A percentile compares a stretch with the other conserved stretches of the same genome.
Evolutionary conservation across 2,329 filamentous ascomycete genomes (phyloP).

Genomic region (Aphanoascus verrucosus): DNA sequence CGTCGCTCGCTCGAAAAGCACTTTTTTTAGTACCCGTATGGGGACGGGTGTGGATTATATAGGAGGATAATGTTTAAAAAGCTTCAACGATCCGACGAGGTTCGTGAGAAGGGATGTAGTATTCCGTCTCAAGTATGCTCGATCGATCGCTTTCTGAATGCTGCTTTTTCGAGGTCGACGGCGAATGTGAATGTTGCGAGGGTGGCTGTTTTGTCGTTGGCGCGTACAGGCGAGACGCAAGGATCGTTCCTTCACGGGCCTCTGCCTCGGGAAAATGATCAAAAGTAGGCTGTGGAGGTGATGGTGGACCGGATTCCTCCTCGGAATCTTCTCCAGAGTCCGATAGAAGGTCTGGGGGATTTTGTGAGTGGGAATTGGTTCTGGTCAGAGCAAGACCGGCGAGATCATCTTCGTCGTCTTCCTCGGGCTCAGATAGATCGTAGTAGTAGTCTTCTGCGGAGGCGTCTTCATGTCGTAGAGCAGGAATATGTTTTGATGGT

Average conservation of each 20-base stretch:
- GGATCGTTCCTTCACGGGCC: neutral
- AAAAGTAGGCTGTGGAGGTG: constrained; percentile 48
- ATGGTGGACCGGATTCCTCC: constrained; percentile 62
- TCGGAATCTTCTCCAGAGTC: constrained; percentile 57
- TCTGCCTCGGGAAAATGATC: constrained; percentile 42
- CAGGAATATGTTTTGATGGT: neutral
- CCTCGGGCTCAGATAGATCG: constrained; percentile 21
- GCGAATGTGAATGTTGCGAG: neutral
- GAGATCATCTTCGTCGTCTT: constrained; percentile 40
- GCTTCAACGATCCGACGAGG: constrained; percentile 38
- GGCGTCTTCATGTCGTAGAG: neutral
- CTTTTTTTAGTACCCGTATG: neutral
- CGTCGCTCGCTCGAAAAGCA: neutral
- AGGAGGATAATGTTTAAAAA: constrained; percentile 27
- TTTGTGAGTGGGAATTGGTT: constrained; percentile 52
- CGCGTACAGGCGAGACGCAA: neutral
- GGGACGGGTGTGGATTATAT: neutral
- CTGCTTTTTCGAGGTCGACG: neutral
- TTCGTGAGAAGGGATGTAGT: constrained; percentile 38
- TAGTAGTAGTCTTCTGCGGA: constrained; percentile 37
- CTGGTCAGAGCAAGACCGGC: constrained; percentile 56
- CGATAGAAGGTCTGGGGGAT: constrained; percentile 58
- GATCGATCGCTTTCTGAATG: constrained; percentile 22
- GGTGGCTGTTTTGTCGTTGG: constrained; percentile 1
- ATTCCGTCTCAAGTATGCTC: constrained; percentile 40